phyloP scores from a whole-genome alignment of 108 stramenopile genomes.

The Skeletonema tropicum region DNA sequence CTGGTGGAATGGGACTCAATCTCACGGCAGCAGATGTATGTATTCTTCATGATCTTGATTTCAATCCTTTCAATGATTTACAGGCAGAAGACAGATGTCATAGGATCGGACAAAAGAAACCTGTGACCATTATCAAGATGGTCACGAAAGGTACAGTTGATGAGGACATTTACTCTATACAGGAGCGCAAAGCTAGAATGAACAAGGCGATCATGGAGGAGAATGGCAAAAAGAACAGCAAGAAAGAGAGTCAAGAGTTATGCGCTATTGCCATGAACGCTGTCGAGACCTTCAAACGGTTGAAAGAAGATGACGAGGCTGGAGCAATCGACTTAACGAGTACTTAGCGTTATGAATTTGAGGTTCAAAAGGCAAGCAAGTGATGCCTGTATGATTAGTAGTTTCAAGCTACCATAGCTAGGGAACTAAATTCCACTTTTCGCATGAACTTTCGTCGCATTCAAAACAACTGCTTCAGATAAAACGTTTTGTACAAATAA shows the following conservation, averaged over 20 bases:
- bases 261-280: conserved; percentile 31
- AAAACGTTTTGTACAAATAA: not conserved
- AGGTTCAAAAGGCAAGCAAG: not conserved
- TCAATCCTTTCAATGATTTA: conserved; percentile 96
- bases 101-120: conserved; percentile 83
- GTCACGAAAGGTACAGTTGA: conserved; percentile 78
- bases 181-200: conserved; percentile 80
- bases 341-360: not conserved
- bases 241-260: conserved; percentile 53
- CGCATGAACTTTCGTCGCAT: too few relatives aligned
- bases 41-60: conserved; percentile 96
- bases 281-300: conserved; percentile 28
- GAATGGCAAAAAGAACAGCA: conserved; percentile 21
- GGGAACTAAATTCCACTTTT: too few relatives aligned
- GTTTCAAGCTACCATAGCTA: too few relatives aligned
- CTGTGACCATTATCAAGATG: conserved; percentile 78
- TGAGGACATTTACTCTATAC: conserved; percentile 81
- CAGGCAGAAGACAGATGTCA: conserved; percentile 90
- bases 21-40: conserved; percentile 94
- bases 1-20: conserved; percentile 85
- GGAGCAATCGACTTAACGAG: not conserved
- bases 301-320: not conserved
- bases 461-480: not conserved
- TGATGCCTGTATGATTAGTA: too few relatives aligned
- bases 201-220: conserved; percentile 75